Conservation (phyloP, 148 eudicot species). For the Amaranthus hypochondriacus region DNA sequence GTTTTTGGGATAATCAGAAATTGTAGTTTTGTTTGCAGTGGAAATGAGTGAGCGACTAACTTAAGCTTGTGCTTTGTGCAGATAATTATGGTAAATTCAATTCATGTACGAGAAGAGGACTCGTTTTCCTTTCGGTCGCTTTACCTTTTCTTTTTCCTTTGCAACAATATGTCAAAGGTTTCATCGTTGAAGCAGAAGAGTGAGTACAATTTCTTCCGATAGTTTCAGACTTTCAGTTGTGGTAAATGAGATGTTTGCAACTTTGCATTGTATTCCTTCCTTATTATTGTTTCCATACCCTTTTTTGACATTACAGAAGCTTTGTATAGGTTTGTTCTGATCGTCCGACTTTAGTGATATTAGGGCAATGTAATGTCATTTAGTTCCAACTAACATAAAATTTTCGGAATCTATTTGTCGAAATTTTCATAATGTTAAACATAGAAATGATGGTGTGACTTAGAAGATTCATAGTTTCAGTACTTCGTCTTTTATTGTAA, state of each 20-base stretch:
- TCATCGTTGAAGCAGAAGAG: slow-evolving; percentile 42
- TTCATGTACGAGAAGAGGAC: slow-evolving; percentile 48
- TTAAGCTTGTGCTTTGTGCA: slow-evolving; percentile 13
- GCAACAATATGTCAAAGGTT: slow-evolving; percentile 17
- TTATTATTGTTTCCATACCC: not conserved
- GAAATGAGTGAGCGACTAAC: not conserved
- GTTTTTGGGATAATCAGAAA: no score
- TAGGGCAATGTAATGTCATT: not conserved
- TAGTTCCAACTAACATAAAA: not conserved
- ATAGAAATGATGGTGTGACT: not conserved
- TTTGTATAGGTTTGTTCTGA: no score
- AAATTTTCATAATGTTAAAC: not conserved
- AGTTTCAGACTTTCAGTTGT: not conserved
- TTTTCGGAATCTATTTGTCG: not conserved
- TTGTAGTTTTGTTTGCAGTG: not conserved
- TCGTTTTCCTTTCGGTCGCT: slow-evolving; percentile 31
- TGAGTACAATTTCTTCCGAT: slow-evolving; percentile 28
- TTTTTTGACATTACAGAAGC: not conserved
- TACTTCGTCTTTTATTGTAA: not conserved
- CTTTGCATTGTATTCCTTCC: not conserved
- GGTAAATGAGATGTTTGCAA: not conserved
- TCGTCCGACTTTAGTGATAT: not conserved
- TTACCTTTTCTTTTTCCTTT: slow-evolving; percentile 38
- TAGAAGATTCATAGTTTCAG: not conserved
- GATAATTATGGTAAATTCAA: slow-evolving; percentile 16